Evolutionary conservation across 164 flowering plant species (phyloP).

Genomic region (Macadamia integrifolia): DNA sequence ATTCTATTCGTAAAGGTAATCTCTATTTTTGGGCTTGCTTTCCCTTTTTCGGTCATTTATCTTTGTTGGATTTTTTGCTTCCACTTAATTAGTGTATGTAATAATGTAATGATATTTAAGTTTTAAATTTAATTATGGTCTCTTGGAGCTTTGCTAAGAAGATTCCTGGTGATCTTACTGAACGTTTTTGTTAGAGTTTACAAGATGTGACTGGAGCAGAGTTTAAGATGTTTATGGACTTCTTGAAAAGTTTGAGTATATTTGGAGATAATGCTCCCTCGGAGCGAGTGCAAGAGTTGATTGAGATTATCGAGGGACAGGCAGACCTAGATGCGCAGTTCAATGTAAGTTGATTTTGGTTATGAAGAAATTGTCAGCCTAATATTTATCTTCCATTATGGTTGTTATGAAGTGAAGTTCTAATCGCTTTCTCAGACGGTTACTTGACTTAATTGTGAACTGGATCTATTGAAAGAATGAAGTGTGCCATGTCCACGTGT

Average conservation of each 20-base stretch:
- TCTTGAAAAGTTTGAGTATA: conserved; percentile 72
- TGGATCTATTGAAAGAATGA: not conserved
- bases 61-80: not conserved
- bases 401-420: not conserved
- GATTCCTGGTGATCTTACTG: conserved; percentile 3
- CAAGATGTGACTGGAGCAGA: conserved; percentile 97
- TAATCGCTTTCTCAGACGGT: not conserved
- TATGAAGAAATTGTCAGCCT: not conserved
- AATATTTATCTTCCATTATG: not conserved
- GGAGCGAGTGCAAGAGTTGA: conserved; percentile 78
- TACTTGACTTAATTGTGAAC: not conserved
- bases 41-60: not conserved
- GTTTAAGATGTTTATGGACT: conserved; percentile 93
- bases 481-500: too few species aligned
- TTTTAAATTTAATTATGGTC: not conserved
- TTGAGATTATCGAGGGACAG: conserved; percentile 84
- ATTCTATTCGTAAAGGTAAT: too few species aligned
- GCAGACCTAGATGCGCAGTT: conserved; percentile 94
- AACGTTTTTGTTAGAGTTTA: conserved; percentile 59
- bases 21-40: not conserved
- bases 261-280: conserved; percentile 86
- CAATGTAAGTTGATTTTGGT: conserved; percentile 46
- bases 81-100: too few species aligned
- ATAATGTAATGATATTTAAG: too few species aligned
- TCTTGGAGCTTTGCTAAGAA: not conserved